These are phyloP conservation scores for Aspergillus proliferans DNA, from an alignment of 2,329 filamentous ascomycete species.

Conservation along the genomic window DNA sequence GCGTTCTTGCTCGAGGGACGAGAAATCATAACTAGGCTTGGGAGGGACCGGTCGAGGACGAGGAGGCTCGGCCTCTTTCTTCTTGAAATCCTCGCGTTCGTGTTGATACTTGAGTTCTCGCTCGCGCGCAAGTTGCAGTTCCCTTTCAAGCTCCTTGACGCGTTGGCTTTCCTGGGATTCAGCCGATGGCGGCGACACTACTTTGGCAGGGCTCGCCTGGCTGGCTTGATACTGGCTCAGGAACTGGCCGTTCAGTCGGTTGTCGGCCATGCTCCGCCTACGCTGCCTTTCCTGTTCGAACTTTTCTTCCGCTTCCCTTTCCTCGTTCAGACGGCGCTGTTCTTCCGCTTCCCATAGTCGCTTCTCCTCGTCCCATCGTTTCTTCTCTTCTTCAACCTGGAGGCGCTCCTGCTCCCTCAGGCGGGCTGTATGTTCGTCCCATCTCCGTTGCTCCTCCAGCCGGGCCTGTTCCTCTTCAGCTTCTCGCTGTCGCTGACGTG, in stretches of 20 bases:
- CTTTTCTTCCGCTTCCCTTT: conserved; percentile 63
- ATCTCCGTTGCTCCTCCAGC: conserved; percentile 41
- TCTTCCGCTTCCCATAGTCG: conserved; percentile 71
- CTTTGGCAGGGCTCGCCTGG: conserved; percentile 42
- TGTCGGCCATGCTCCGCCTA: conserved; percentile 56
- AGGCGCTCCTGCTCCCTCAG: conserved; percentile 47
- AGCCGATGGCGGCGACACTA: conserved; percentile 21
- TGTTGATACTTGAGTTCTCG: conserved; percentile 59
- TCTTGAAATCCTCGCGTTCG: conserved; percentile 50
- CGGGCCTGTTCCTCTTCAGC: conserved; percentile 43
- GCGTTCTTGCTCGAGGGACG: conserved; percentile 56
- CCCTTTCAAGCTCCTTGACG: conserved; percentile 71
- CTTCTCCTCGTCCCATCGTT: conserved; percentile 48
- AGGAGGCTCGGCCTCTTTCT: conserved; percentile 19
- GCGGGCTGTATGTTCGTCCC: conserved; percentile 42
- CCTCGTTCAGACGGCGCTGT: conserved; percentile 63
- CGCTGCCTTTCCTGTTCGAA: conserved; percentile 61
- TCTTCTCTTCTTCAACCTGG: conserved; percentile 42
- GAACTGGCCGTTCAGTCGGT: conserved; percentile 71
- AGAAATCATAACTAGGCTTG: conserved; percentile 47
- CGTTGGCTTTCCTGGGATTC: conserved; percentile 57
- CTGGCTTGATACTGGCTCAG: conserved; percentile 80
- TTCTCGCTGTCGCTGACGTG: conserved; percentile 43
- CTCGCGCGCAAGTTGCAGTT: conserved; percentile 62
- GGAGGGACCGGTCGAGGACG: conserved; percentile 26